Conservation (phyloP, 768 basidiomycete species). For the Psilocybe cyanescens region DNA sequence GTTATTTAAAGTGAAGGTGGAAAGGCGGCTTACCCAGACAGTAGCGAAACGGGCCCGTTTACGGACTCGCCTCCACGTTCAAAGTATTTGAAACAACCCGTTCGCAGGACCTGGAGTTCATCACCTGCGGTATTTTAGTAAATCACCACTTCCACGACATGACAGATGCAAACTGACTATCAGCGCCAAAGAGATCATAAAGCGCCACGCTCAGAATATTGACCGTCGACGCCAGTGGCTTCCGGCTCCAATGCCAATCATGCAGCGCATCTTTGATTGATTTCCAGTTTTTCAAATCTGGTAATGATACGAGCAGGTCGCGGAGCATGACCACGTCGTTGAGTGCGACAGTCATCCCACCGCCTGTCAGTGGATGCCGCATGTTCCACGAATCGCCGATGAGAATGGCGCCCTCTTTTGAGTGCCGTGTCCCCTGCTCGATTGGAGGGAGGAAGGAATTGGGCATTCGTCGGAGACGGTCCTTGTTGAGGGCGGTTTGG, state of each 20-base stretch:
- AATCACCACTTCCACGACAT: conserved; percentile 5
- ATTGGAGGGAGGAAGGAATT: conserved; percentile 90
- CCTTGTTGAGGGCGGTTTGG: conserved; percentile 68
- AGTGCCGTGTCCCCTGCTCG: conserved; percentile 56
- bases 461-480: conserved; percentile 90
- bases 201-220: conserved; percentile 93
- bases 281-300: conserved; percentile 52
- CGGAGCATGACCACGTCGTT: conserved; percentile 81
- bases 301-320: conserved; percentile 55
- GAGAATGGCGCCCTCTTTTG: conserved; percentile 76
- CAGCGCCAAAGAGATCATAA: conserved; percentile 93
- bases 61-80: conserved; percentile 91
- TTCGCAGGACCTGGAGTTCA: conserved; percentile 62
- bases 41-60: conserved; percentile 85
- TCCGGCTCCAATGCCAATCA: conserved; percentile 87
- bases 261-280: conserved; percentile 55
- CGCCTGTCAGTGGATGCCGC: conserved; percentile 97
- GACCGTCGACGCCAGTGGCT: conserved; percentile 81
- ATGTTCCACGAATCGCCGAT: conserved; percentile 98
- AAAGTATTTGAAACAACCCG: conserved; percentile 97
- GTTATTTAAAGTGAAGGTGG: background rate
- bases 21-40: conserved; percentile 70
- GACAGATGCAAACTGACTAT: conserved; percentile 59
- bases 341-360: conserved; percentile 97
- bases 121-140: conserved; percentile 45